Conservation (phyloP, 371 early-diverging fungal species). For the Apophysomyces variabilis region DNA sequence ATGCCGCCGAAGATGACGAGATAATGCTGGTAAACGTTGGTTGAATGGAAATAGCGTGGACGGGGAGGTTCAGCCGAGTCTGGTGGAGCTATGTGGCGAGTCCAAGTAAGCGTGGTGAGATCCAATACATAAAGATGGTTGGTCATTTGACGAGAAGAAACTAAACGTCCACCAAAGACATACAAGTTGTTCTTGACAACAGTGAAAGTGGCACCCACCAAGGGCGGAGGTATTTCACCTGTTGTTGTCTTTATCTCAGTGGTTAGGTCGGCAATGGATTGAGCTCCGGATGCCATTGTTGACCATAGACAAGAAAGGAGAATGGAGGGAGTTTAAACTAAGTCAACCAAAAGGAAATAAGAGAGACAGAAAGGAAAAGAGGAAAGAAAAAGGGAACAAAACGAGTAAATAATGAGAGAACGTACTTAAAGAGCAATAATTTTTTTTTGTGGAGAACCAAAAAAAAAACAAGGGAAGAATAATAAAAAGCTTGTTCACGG, state of each 20-base stretch:
- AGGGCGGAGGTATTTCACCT: slow-evolving; percentile 67
- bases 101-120: slow-evolving; percentile 64
- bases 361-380: neutral
- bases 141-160: slow-evolving; percentile 68
- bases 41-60: slow-evolving; percentile 80
- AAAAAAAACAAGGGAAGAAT: slow-evolving; percentile 2
- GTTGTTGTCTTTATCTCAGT: slow-evolving; percentile 70
- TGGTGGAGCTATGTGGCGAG: slow-evolving; percentile 33
- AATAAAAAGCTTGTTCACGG: neutral
- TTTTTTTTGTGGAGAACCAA: neutral
- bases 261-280: slow-evolving; percentile 76
- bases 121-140: slow-evolving; percentile 72
- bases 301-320: slow-evolving; percentile 10
- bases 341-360: neutral
- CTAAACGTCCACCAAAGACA: slow-evolving; percentile 75
- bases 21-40: slow-evolving; percentile 60
- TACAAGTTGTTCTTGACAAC: slow-evolving; percentile 62
- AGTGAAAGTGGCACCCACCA: slow-evolving; percentile 72
- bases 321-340: neutral
- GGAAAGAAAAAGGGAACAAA: slow-evolving; percentile 13
- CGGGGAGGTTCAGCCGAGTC: slow-evolving; percentile 39
- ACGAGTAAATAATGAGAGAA: neutral
- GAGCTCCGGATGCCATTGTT: slow-evolving; percentile 50
- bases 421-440: neutral
- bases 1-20: slow-evolving; percentile 73